Evolutionary conservation across 176 grass and related monocot species (phyloP).

Genomic region (Musa schizocarpa): DNA sequence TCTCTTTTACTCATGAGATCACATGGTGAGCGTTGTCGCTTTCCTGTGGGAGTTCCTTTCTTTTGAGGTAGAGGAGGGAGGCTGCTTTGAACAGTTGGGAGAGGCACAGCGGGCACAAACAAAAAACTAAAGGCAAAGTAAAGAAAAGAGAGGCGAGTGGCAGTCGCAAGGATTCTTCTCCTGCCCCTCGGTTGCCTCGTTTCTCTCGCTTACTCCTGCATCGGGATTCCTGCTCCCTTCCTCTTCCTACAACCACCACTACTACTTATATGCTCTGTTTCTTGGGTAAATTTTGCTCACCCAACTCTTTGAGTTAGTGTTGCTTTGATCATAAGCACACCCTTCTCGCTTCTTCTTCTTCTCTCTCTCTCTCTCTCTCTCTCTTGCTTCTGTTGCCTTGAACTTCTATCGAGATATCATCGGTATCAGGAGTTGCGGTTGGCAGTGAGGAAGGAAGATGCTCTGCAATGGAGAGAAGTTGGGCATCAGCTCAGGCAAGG

Average conservation of each 20-base stretch:
- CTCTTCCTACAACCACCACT: background rate
- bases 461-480: background rate
- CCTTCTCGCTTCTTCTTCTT: background rate
- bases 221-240: conserved; percentile 3
- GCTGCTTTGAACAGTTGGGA: background rate
- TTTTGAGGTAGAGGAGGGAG: conserved; percentile 12
- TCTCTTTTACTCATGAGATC: background rate
- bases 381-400: background rate
- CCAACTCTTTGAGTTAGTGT: background rate
- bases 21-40: conserved; percentile 19
- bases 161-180: conserved; percentile 16
- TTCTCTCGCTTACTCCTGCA: background rate
- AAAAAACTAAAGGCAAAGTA: background rate
- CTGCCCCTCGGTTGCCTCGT: background rate
- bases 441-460: background rate
- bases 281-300: background rate
- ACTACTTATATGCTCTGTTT: background rate
- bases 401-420: background rate
- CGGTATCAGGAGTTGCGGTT: background rate
- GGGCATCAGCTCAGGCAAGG: background rate
- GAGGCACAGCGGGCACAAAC: background rate
- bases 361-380: background rate
- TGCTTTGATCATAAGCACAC: background rate
- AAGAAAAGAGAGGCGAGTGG: conserved; percentile 4
- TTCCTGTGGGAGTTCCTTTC: conserved; percentile 3